Evolutionary conservation across 441 rosid genomes (phyloP), one percentile per base, ranked within the genome.

Genomic region (Syzygium syzygioides): DNA sequence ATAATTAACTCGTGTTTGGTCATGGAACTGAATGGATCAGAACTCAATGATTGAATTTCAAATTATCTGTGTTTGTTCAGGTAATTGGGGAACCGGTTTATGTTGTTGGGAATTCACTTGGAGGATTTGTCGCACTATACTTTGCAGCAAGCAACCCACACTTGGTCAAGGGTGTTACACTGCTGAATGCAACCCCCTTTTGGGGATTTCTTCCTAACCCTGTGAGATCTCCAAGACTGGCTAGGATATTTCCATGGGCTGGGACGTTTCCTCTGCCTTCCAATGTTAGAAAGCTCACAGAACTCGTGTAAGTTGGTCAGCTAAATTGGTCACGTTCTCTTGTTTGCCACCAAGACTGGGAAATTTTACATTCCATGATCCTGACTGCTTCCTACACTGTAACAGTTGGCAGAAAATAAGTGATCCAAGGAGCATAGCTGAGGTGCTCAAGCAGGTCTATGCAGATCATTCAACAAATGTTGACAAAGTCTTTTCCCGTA

Each of bases 121-220:
- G 99, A 92, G 99, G 99, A 88, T 96, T 91, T 85, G 98, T 96
- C 52, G 97, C 98, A 14, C 90, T 96, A 45, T 96, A 94, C 94
- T 94, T 96, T 87, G 97, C 99, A 34, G 99, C 99, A 90, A 89
- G 92, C 87, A 90, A 94, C 90, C 98, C 98, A 85, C 93, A 96
- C 30, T 90, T 95, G 90, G 99, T 98, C 91, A 96, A 96, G 90
- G 99, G 99, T 87, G 94, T 96, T 85, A 96, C 98, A 2, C 91
- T 96, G 92, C 97, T 98, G 45, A 98, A 98, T 86, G 99, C 99
- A 14, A 96, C 99, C 83, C 99, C 99, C 30, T 96, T 96, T 88
- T 96, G 99, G 99, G 99, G 99, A 57, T 95, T 97, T 91, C 94
- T 95, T 50, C 99, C 99, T 26, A 98, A 98, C 93, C 97, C 97